These are phyloP conservation scores for Amanita subjunquillea DNA, from an alignment of 768 basidiomycete species.

Conservation along the genomic window DNA sequence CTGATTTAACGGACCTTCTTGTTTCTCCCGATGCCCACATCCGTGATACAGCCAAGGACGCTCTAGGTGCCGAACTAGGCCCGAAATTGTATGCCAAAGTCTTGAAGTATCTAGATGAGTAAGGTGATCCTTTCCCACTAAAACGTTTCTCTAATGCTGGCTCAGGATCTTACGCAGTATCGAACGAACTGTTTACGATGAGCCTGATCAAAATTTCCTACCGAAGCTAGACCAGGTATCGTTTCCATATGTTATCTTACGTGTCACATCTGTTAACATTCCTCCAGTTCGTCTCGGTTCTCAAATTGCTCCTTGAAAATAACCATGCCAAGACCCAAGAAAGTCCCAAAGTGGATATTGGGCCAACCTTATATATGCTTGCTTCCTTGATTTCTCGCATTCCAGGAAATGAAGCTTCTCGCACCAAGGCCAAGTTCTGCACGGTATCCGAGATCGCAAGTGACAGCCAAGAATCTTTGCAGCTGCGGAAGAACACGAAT, in stretches of 20 bases:
- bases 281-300: conserved; percentile 59
- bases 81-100: conserved; percentile 58
- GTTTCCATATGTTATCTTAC: background rate
- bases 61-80: conserved; percentile 70
- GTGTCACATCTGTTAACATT: background rate
- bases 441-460: conserved; percentile 59
- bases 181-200: conserved; percentile 33
- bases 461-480: conserved; percentile 47
- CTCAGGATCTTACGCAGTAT: conserved; percentile 42
- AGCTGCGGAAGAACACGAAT: conserved; percentile 55
- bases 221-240: conserved; percentile 68
- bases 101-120: conserved; percentile 69
- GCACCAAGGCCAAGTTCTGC: conserved; percentile 72
- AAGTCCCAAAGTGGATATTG: conserved; percentile 52
- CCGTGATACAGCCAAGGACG: conserved; percentile 74
- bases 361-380: conserved; percentile 45
- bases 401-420: conserved; percentile 37
- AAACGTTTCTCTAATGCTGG: background rate
- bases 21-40: conserved; percentile 51
- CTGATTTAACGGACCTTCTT: conserved; percentile 58
- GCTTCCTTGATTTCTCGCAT: conserved; percentile 60
- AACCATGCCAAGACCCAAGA: conserved; percentile 48
- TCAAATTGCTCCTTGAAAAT: conserved; percentile 75
- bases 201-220: conserved; percentile 29
- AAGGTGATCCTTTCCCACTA: conserved; percentile 17